Base-by-base conservation (phyloP, 352 stramenopile species). In the Phytophthora syringae region DNA sequence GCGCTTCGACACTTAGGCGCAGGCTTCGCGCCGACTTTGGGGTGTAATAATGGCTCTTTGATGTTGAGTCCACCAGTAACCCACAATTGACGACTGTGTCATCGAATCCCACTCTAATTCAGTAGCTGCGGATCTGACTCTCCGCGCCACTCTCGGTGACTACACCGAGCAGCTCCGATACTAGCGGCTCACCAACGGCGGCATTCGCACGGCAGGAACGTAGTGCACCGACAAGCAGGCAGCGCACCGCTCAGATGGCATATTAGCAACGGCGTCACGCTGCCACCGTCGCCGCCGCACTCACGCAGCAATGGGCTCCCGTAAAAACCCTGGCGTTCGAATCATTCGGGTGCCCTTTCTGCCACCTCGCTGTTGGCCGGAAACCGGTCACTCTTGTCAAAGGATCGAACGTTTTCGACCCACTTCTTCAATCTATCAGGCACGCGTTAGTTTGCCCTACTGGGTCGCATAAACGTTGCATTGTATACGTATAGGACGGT, bases 391-490 rank as follows among this genome's bases (percentile, higher is more conserved):
- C 63, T 62, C 34, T 53, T 42, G 63, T 71, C 57, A 71, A 61
- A 60, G 24, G 21, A 67, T 67, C 20, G 64, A 63, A 63, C 40
- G 34, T 67, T 60, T 70, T 48, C 42, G 34, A 21, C 51, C 9
- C 15, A 57, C 50, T 60, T 74, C 63, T 72, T 71, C 60, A 73
- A 74, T 57, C 45, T 64, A 61, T 72, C 67, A 72, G 52, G 28
- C 24, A 16, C 5, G 36, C 36, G 3, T 32, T 32, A 32, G 5
- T 32, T 32, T 9, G 5, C 27, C 27, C 27, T 5, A 32, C 27
- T 32, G 9, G 9, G 27, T n/a, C 27, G 27, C 27, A 32, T 10
- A 32, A 32, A 32, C 27, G 27, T 10, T 32, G 27, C 27, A 32
- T 9, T 32, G 5, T 32, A 32, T 32, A 32, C 27, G 27, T 32